Evolutionary conservation across 163 green algal species (phyloP).

Genomic region (Scenedesmus sp.): DNA sequence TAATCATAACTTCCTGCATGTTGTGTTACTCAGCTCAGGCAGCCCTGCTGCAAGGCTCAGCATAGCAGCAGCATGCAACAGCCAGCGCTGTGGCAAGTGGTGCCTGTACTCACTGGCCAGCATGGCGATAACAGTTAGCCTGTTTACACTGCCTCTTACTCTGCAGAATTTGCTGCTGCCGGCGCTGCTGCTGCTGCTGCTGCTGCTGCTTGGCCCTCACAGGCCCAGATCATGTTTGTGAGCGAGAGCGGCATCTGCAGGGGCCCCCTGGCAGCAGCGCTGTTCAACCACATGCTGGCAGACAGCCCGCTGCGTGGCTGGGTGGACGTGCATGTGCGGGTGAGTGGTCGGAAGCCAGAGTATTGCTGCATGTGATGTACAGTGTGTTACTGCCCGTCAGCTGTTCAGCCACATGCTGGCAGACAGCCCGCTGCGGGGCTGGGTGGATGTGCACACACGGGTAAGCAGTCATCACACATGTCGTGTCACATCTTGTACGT

Average conservation of each 20-base stretch:
- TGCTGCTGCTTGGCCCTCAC: neutral
- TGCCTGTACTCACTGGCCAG: neutral
- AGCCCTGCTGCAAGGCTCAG: too few relatives aligned
- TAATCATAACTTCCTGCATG: too few relatives aligned
- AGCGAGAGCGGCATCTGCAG: slow-evolving; percentile 85
- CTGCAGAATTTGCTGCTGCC: too few relatives aligned
- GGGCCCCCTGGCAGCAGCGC: slow-evolving; percentile 75
- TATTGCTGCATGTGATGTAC: too few relatives aligned
- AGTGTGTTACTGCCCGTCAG: too few relatives aligned
- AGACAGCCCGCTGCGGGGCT: too few relatives aligned
- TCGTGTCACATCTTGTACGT: too few relatives aligned
- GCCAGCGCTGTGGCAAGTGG: neutral
- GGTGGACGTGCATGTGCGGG: slow-evolving; percentile 63
- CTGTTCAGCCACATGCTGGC: too few relatives aligned
- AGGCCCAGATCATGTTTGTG: slow-evolving; percentile 74
- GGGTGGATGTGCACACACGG: too few relatives aligned
- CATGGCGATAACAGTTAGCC: neutral
- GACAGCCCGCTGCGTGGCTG: slow-evolving; percentile 55
- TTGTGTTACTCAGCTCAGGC: too few relatives aligned
- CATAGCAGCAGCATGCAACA: neutral
- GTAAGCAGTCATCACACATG: too few relatives aligned
- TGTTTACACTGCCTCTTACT: neutral
- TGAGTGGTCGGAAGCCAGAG: too few relatives aligned
- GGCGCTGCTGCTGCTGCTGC: neutral
- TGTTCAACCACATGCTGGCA: slow-evolving; percentile 64